These are phyloP conservation scores for Aspergillus sp. DNA, from an alignment of 2,329 filamentous ascomycete genomes.

Conservation along the genomic window DNA sequence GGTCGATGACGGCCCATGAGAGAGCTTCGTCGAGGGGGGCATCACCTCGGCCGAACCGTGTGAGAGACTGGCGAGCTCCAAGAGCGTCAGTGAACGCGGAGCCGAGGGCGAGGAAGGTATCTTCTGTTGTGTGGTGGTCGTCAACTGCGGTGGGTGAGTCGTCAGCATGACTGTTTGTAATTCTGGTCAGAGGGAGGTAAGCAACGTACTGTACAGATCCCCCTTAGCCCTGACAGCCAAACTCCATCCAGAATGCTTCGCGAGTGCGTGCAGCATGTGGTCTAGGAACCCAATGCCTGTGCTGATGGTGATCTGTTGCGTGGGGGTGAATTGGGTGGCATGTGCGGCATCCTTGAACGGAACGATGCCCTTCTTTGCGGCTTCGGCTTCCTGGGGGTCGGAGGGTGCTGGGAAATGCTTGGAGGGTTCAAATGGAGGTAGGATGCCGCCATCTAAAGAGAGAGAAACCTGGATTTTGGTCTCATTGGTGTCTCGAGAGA, in stretches of 20 bases:
- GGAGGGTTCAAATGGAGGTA: constrained; percentile 43
- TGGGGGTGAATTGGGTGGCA: constrained; percentile 78
- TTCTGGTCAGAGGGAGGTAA: background rate
- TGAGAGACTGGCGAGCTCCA: constrained; percentile 74
- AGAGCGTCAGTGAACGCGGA: constrained; percentile 79
- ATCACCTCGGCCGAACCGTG: constrained; percentile 89
- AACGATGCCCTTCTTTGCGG: constrained; percentile 46
- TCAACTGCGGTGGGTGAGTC: constrained; percentile 63
- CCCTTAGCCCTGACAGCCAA: constrained; percentile 78
- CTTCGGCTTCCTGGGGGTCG: constrained; percentile 52
- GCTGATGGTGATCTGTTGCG: constrained; percentile 82
- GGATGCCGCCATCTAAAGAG: constrained; percentile 84
- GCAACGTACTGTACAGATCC: constrained; percentile 77
- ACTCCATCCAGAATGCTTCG: constrained; percentile 95
- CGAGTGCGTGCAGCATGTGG: constrained; percentile 96
- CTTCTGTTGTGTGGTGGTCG: constrained; percentile 97
- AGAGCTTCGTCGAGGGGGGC: constrained; percentile 93
- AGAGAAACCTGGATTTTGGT: constrained; percentile 93
- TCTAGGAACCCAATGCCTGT: constrained; percentile 97
- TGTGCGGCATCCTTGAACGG: constrained; percentile 59
- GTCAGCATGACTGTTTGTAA: background rate
- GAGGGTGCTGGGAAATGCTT: constrained; percentile 63
- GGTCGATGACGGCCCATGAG: constrained; percentile 88
- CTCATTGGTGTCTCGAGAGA: constrained; percentile 94
- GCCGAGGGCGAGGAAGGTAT: constrained; percentile 88